Base-by-base conservation (phyloP, 2,329 filamentous ascomycete species). In the Phoma sp. region DNA sequence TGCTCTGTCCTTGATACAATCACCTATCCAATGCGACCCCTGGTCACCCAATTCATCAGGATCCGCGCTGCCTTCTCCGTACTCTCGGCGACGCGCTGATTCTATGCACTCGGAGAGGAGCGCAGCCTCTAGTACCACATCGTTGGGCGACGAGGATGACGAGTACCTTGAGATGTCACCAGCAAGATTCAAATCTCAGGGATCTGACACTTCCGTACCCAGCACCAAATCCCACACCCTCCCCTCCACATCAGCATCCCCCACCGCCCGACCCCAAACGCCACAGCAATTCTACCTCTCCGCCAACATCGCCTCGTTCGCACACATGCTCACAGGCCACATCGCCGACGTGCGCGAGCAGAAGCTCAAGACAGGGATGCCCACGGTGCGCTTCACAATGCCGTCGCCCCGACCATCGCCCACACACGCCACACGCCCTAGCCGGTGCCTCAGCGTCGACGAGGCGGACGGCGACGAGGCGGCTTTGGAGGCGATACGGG, bases 241-340 rank as follows among this genome's bases (percentile, higher is more conserved):
- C 43, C 33, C 38, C 50, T 52, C 51, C 31, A 46, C 54, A 13
- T 31, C 12, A 4, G 4, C 29, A 5, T 4, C 12, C 12, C 17
- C 57, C 22, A 43, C 54, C 3, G 27, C 40, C 2, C 53, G 54
- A 12, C 57, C 54, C 1, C 55, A 39, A 2, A 57, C 59, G 31
- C 61, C 55, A 6, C 39, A 51, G 6, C 55, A 65, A 45, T 54
- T 63, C 49, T 63, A 60, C 22, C 67, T 73, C 32, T 66, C 64
- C 21, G 54, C 57, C 44, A 63, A 70, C 44, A 62, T 70, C 25
- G 62, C 64, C 1, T 50, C 61, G 9, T 74, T 76, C 45, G 39
- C 58, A 8, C 31, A 29, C 46, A 69, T 74, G 67, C 46, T 75
- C 10, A 55, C 65, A 25, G 41, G 43, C 9, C 74, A 76, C 43